Evolutionary conservation across 495 filamentous ascomycete genomes (phyloP).

Genomic region (Talaromyces ruber): DNA sequence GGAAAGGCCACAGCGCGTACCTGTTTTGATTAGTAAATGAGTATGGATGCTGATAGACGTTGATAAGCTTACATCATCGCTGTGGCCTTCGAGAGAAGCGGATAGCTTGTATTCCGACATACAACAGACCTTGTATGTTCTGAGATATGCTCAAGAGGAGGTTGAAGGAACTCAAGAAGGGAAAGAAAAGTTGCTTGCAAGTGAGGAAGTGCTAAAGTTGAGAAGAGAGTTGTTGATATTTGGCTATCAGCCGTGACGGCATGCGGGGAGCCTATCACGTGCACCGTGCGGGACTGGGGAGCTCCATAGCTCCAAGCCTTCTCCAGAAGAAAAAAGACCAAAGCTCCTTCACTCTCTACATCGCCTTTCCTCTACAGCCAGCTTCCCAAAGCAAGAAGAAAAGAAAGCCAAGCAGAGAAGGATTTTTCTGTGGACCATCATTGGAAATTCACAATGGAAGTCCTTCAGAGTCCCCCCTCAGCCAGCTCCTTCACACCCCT

Average conservation of each 20-base stretch:
- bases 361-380: background rate
- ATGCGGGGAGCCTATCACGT: conserved; percentile 8
- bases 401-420: background rate
- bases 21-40: conserved; percentile 33
- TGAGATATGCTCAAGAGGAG: background rate
- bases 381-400: background rate
- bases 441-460: conserved; percentile 29
- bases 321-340: background rate
- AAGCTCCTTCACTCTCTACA: background rate
- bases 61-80: conserved; percentile 65
- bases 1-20: conserved; percentile 86
- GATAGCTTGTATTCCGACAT: conserved; percentile 73
- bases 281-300: background rate
- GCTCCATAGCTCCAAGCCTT: background rate
- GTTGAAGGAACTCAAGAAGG: background rate
- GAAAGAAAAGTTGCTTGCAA: background rate
- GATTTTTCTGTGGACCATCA: background rate
- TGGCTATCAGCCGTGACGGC: conserved; percentile 2
- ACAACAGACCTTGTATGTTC: conserved; percentile 13
- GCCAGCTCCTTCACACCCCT: conserved; percentile 60
- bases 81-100: conserved; percentile 69
- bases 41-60: conserved; percentile 10
- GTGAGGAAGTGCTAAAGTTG: background rate
- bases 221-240: background rate
- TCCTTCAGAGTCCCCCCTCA: conserved; percentile 39